Evolutionary conservation across 495 filamentous ascomycete genomes (phyloP), one percentile per base, ranked within the genome.

Genomic region (Aspergillus homomorphus): DNA sequence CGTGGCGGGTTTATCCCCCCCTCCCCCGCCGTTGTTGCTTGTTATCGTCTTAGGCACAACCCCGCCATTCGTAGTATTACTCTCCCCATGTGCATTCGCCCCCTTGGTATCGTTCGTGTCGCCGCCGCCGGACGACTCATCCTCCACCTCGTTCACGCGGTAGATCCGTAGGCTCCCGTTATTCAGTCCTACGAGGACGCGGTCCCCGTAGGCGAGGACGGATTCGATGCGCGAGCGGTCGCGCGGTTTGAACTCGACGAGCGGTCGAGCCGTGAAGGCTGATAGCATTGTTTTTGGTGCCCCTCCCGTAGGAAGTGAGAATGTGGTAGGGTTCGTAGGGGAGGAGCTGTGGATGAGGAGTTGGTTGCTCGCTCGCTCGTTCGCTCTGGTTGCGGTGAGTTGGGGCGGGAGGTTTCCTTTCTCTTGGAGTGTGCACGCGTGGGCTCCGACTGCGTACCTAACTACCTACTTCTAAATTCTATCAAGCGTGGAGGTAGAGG

Each of bases 201-300:
- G 84, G 66, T 98, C 93, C 61, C 91, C 91, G 74, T 96, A 91
- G 60, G 94, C 89, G 41, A 97, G 82, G 56, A 98, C 87, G 5
- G 89, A 90, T 73, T 98, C 93, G 70, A 99, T 96, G 80, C 86
- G 90, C 49, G 89, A 95, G 76, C 92, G 96, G 82, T 98, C 94
- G 67, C 91, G 87, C 67, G 85, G 85, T 76, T 88, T 92, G 60
- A 99, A 88, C 87, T 99, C 94, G 80, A 97, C 87, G 66, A 98
- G 89, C 61, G 95, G 89, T 69, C 89, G 89, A 81, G 94, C 91
- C 62, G 87, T 93, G 77, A 99, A 98, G 72, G 95, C 93, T 77
- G 94, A 96, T 74, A 98, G 86, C 94, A 98, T 98, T 77, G 79
- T 54, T 16, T 19, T 45, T 43, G 2, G 10, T 48, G 10, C 19